Base-by-base conservation (phyloP, 169 alveolate genomes). In the Plasmodium sp. region DNA sequence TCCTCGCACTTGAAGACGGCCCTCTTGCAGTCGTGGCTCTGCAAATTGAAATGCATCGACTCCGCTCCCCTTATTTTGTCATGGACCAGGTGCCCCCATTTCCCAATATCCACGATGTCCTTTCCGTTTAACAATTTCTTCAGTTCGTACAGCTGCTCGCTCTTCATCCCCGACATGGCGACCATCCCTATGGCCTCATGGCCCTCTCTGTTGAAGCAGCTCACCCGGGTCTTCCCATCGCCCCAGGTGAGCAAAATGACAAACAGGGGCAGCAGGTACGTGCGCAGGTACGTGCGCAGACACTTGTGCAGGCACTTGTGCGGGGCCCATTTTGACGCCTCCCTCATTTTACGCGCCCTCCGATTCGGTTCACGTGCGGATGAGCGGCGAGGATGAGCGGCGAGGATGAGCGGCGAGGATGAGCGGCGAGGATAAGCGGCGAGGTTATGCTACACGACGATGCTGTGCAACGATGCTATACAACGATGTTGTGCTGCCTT, bases 141-240 rank as follows among this genome's bases (percentile, higher is more conserved):
- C 39, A 96, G 93, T n/a, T 96, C 94, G 84, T 97, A 95, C 94
- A 96, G 58, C 54, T 96, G 96, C 33, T 94, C 94, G 90, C 81
- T 80, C 71, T 96, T 96, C 39, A 96, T 82, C 10, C 97, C 97
- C 39, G 97, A 95, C 97, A 96, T 96, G 10, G 97, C 97, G 2
- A 97, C 96, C 90, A 95, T 94, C 58, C 95, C 97, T 92, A 94
- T 80, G 14, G 93, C 93, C 48, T 84, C 93, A 74, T 84, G 93
- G 2, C 93, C 93, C 43, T 84, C 93, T 51, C 67, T n/a, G 36
- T 41, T 84, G 62, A 73, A 84, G 41, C 93, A 72, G 12, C 67
- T 75, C 39, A 62, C 54, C n/a, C 43, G 34, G 74, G 7, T 2
- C 81, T 67, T 62, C 5, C 74, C 74, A 7, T 81, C 74, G 45